phyloP scores from a whole-genome alignment of 1,139 yeast species.

The Chernovozyma sophiae-reginae region DNA sequence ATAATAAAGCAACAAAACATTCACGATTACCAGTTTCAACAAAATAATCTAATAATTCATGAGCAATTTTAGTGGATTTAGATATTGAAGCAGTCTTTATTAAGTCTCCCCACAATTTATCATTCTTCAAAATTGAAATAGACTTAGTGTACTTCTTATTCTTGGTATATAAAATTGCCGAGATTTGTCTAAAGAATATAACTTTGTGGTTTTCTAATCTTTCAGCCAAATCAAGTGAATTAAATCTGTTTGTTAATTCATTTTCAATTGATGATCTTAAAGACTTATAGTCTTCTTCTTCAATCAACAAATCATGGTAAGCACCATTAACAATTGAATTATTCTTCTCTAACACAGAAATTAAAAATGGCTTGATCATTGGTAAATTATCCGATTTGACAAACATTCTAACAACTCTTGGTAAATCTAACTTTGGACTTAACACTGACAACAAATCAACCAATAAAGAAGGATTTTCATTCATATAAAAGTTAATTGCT shows the following conservation, averaged over 20 bases:
- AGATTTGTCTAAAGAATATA: slow-evolving; percentile 91
- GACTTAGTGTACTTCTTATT: slow-evolving; percentile 92
- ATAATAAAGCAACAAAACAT: slow-evolving; percentile 87
- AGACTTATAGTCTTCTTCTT: slow-evolving; percentile 93
- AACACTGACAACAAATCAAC: slow-evolving; percentile 82
- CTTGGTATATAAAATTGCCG: slow-evolving; percentile 90
- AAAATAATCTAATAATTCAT: slow-evolving; percentile 83
- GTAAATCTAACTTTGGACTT: slow-evolving; percentile 89
- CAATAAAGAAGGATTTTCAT: slow-evolving; percentile 86
- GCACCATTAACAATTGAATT: slow-evolving; percentile 90
- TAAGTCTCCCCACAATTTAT: slow-evolving; percentile 92
- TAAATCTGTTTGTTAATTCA: slow-evolving; percentile 80
- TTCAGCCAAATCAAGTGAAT: slow-evolving; percentile 86
- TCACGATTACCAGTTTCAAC: slow-evolving; percentile 97
- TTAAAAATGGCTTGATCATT: slow-evolving; percentile 89
- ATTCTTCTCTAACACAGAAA: slow-evolving; percentile 87
- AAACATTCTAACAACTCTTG: slow-evolving; percentile 93
- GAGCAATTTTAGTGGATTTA: slow-evolving; percentile 74
- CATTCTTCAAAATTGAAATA: slow-evolving; percentile 81
- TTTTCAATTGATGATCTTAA: slow-evolving; percentile 79
- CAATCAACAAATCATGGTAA: slow-evolving; percentile 90
- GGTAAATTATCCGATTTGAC: slow-evolving; percentile 95
- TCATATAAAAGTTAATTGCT: slow-evolving; percentile 90
- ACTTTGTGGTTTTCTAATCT: slow-evolving; percentile 89
- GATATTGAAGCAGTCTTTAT: slow-evolving; percentile 90